Percentiles rank a stretch among this genome's conserved stretches.
phyloP scores from a whole-genome alignment of 257 asterid genomes.

The Gentiana straminea region DNA sequence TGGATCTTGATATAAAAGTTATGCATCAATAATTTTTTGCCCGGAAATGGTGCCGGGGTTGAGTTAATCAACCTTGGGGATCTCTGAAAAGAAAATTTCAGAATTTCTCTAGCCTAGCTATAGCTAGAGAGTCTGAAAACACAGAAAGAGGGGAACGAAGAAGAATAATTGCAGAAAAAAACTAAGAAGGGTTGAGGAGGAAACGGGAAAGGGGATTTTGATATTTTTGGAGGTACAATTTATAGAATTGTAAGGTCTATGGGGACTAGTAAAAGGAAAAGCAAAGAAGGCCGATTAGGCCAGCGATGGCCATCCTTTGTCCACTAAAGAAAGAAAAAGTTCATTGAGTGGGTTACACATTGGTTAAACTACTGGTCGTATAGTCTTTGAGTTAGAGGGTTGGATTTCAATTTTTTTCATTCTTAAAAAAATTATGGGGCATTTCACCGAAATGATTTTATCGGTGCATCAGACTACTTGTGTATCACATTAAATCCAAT shows the following conservation, averaged over 20 bases:
- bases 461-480: too few relatives aligned
- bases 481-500: too few relatives aligned
- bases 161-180: not conserved
- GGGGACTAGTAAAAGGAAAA: not conserved
- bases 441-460: too few relatives aligned
- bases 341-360: too few relatives aligned
- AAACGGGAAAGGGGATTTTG: constrained; percentile 7
- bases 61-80: not conserved
- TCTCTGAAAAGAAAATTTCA: not conserved
- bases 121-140: not conserved
- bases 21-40: constrained; percentile 8
- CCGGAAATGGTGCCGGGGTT: not conserved
- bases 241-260: constrained; percentile 10
- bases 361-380: too few relatives aligned
- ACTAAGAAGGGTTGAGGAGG: not conserved
- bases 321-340: too few relatives aligned
- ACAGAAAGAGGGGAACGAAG: not conserved
- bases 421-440: too few relatives aligned
- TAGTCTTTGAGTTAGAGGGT: too few relatives aligned
- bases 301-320: constrained; percentile 11
- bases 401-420: too few relatives aligned
- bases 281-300: not conserved
- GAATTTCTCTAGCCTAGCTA: not conserved
- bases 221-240: constrained; percentile 7
- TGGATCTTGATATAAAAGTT: constrained; percentile 1